Base-by-base conservation (phyloP, 441 rosid genomes). In the Theobroma grandiflorum region DNA sequence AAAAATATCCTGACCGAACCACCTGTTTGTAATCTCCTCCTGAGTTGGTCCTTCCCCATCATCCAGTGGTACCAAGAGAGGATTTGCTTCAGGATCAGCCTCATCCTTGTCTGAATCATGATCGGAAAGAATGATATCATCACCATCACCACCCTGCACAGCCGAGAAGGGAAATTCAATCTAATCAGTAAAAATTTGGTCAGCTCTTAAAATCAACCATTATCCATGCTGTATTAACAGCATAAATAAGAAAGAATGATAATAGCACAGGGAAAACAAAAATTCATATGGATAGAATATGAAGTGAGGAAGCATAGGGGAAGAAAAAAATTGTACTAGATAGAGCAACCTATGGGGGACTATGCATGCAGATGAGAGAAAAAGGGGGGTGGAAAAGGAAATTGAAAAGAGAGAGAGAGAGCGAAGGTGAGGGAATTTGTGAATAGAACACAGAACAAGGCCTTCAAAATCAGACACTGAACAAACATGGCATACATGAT, bases 1-100 rank as follows among this genome's bases (percentile, higher is more conserved):
- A 84, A 96, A 96, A 78, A 96, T 87, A 62, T 92, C 95, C 86
- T 96, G 98, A 83, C 91, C 82, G 72, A 91, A 96, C 99, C 99
- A 96, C 78, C 89, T 88, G 80, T 92, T 89, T 67, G 91, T 89
- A 62, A 90, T 85, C 84, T 96, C 99, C 84, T 91, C 93, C 64
- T 88, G 87, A 8, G 95, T 89, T 50, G 92, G 94, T 53, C 55
- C 82, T 40, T 84, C 86, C 62, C 96, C 93, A 65, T 93, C 94
- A 75, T 90, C 91, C 53, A 96, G 90, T 3, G 92, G 85, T 31
- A 93, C 91, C 87, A 95, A 6, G 5, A 96, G 95, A 78, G 98
- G 99, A 88, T 96, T 94, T 66, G 88, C 92, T 79, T 92, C 99
- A 63, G 70, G 85, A 84, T 87, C 90, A 64, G 75, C 89, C 47